Percentiles rank a stretch among this genome's conserved stretches.
Conservation (phyloP, 805 yeast species). For the Candida krabiensis region DNA sequence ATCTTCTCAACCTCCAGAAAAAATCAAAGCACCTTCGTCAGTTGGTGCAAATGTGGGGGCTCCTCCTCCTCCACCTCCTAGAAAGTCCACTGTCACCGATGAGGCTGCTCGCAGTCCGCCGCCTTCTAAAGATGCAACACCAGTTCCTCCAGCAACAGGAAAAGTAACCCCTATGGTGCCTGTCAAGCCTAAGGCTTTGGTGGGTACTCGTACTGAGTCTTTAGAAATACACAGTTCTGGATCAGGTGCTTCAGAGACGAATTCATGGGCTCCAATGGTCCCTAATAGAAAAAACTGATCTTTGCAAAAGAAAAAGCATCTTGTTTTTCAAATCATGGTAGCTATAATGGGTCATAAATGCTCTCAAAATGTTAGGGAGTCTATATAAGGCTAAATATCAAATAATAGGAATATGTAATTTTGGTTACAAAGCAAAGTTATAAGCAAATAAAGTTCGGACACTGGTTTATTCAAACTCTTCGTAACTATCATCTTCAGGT, state of each 20-base stretch:
- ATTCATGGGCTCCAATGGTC: constrained; percentile 34
- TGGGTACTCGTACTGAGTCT: constrained; percentile 14
- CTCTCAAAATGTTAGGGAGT: too few relatives aligned
- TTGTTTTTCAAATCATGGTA: not conserved
- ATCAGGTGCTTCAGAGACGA: constrained; percentile 5
- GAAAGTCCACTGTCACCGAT: constrained; percentile 8
- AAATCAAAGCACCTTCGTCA: constrained; percentile 31
- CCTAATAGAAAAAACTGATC: constrained; percentile 29
- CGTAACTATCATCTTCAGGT: constrained; percentile 20
- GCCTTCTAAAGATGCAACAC: not conserved
- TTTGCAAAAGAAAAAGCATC: not conserved
- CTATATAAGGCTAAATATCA: not conserved
- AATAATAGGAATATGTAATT: not conserved
- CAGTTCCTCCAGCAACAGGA: constrained; percentile 6
- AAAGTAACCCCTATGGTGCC: constrained; percentile 35
- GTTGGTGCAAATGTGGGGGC: constrained; percentile 3
- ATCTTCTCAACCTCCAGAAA: constrained; percentile 34
- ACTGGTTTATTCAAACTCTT: constrained; percentile 16
- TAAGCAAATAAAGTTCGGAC: not conserved
- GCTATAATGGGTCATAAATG: not conserved
- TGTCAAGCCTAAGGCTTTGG: constrained; percentile 28
- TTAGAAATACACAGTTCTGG: constrained; percentile 2
- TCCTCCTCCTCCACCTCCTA: constrained; percentile 34
- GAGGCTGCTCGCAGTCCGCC: not conserved
- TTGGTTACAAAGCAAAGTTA: not conserved